Evolutionary conservation across 495 filamentous ascomycete species (phyloP), one percentile per base, ranked within the genome.

Genomic region (Paragyromitra xinjiangensis): DNA sequence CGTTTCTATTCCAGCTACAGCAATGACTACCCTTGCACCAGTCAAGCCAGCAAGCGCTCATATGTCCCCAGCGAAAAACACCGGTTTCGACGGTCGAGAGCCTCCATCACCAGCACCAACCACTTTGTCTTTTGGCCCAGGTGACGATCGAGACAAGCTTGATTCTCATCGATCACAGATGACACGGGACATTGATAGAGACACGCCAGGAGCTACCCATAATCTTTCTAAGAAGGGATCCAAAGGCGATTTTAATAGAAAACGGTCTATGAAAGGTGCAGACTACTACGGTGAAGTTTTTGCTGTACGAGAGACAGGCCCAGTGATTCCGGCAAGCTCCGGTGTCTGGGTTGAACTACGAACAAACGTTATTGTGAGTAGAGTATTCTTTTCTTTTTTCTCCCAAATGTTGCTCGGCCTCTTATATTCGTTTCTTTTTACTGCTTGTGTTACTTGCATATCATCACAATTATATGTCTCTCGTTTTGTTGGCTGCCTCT

Each of bases 301-400:
- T 77, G 84, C 85, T 7, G 81, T 86, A 62, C 87, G 89, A 71
- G 87, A 88, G 70, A 88, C 73, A 88, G 94, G 73, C 90, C 92
- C 19, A 86, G 92, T 65, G 26, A 45, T 82, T 61, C 81, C 81
- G 50, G 66, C 71, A 65, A 72, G 69, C 22, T 79, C 81, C 29
- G 81, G 78, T 40, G 88, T 97, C 67, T 87, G 92, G 69, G 92
- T 91, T 45, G 93, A 97, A 82, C 83, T 98, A 40, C 91, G 89
- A 80, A 93, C 93, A n/a, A 97, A 95, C 82, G 88, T 90, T 45
- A 92, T 91, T 82, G 93, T 94, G 86, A 78, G 90, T 85, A 34
- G 86, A 78, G 90, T 85, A 34, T 34, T 24, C 26, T 29, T 40
- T 58, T 44, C 44, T 51, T 53, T 69, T 19, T 48, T 22, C 64